These are phyloP conservation scores for Trichoderma afroharzianum DNA, from an alignment of 2,329 filamentous ascomycete genomes.

Conservation along the genomic window DNA sequence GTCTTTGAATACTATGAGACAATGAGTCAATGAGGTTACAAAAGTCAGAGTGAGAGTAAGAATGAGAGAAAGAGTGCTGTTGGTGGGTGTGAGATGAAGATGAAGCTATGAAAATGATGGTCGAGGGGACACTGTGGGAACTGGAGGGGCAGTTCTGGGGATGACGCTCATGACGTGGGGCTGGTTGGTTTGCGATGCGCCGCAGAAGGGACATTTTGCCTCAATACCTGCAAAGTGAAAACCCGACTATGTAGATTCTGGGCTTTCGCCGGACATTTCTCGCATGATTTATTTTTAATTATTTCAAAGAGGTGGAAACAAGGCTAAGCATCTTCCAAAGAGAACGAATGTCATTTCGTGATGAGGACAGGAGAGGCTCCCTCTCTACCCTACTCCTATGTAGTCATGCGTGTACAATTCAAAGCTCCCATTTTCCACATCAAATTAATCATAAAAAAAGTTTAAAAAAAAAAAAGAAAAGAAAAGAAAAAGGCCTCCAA, in stretches of 20 bases:
- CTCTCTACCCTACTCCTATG: not conserved
- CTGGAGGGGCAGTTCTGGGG: slow-evolving; percentile 13
- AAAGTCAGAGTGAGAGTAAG: not conserved
- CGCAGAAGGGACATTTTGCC: not conserved
- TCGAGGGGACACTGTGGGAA: slow-evolving; percentile 3
- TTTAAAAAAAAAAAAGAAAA: not conserved
- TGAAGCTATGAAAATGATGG: not conserved
- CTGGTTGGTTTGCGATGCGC: not conserved
- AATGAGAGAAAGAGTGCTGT: not conserved
- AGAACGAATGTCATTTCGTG: not conserved
- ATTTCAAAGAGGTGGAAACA: not conserved
- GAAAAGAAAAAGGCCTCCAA: not conserved
- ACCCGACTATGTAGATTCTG: not conserved
- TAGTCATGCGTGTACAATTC: not conserved
- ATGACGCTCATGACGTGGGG: slow-evolving; percentile 10
- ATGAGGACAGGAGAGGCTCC: not conserved
- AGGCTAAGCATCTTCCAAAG: not conserved
- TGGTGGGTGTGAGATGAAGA: not conserved
- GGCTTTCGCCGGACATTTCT: not conserved
- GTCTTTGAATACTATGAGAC: not conserved
- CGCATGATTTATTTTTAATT: not conserved
- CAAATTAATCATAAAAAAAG: not conserved
- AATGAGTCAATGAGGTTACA: not conserved
- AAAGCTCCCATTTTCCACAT: not conserved
- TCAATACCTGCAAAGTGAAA: not conserved